Conservation (phyloP, 1,139 yeast genomes). For the Suhomyces choctaworum region DNA sequence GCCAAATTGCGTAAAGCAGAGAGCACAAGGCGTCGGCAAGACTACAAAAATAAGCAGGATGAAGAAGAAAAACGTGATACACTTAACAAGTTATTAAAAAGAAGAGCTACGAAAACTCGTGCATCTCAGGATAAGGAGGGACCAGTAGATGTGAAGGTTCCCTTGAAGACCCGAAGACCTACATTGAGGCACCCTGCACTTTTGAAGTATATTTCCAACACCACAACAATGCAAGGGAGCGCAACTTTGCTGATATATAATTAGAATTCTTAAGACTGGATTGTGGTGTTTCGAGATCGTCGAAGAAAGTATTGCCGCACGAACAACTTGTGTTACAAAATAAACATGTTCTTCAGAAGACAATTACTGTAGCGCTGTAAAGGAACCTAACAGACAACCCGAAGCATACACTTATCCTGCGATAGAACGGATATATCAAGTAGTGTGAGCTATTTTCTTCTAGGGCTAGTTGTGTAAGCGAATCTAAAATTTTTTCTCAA, state of each 20-base stretch:
- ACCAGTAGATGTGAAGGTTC: constrained; percentile 20
- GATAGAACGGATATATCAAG: no score
- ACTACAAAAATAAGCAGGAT: constrained; percentile 74
- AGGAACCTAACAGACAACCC: no score
- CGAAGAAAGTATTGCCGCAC: no score
- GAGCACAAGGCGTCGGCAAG: constrained; percentile 83
- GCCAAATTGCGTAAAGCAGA: constrained; percentile 80
- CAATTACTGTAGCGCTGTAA: no score
- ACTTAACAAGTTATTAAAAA: constrained; percentile 76
- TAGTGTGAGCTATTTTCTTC: no score
- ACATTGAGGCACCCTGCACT: constrained; percentile 39
- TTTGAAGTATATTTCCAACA: constrained; percentile 32
- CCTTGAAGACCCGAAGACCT: constrained; percentile 37
- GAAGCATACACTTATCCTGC: no score
- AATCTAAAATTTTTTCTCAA: no score
- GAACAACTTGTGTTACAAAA: no score
- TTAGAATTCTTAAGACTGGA: no score
- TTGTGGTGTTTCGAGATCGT: no score
- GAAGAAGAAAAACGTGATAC: constrained; percentile 95
- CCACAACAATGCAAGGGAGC: constrained; percentile 10
- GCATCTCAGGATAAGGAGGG: constrained; percentile 39
- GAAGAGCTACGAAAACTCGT: constrained; percentile 73
- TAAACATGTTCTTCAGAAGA: no score
- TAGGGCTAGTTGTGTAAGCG: no score
- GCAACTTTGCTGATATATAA: constrained; percentile 10